Evolutionary conservation across 2,329 filamentous ascomycete species (phyloP).

Genomic region (Fusarium coicis): DNA sequence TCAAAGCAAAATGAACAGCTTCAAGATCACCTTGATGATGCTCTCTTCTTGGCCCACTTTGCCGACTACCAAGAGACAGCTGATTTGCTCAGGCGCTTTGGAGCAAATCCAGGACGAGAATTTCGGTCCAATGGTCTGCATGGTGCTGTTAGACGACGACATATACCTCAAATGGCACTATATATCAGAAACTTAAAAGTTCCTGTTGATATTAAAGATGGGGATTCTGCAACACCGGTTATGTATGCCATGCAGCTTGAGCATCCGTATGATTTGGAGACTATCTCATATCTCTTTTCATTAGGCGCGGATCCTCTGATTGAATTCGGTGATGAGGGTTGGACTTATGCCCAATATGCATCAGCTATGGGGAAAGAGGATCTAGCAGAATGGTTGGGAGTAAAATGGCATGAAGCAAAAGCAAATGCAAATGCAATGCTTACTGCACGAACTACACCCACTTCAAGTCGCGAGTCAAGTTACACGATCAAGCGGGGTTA

Average conservation of each 20-base stretch:
- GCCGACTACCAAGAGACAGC: neutral
- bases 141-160: neutral
- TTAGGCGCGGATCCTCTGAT: neutral
- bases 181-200: neutral
- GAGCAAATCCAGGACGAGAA: neutral
- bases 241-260: neutral
- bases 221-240: neutral
- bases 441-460: too few relatives aligned
- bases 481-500: too few relatives aligned
- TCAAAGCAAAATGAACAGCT: neutral
- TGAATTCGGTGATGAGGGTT: neutral
- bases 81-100: neutral
- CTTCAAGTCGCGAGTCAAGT: too few relatives aligned
- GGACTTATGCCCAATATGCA: neutral
- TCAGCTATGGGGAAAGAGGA: neutral
- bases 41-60: neutral
- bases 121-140: neutral
- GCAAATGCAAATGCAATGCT: neutral
- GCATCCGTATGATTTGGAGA: neutral
- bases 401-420: neutral
- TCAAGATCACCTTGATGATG: neutral
- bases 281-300: rapidly evolving
- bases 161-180: neutral
- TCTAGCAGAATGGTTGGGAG: neutral
- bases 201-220: neutral